Conservation (phyloP, 139 green algal species). For the Asterochloris sp. region DNA sequence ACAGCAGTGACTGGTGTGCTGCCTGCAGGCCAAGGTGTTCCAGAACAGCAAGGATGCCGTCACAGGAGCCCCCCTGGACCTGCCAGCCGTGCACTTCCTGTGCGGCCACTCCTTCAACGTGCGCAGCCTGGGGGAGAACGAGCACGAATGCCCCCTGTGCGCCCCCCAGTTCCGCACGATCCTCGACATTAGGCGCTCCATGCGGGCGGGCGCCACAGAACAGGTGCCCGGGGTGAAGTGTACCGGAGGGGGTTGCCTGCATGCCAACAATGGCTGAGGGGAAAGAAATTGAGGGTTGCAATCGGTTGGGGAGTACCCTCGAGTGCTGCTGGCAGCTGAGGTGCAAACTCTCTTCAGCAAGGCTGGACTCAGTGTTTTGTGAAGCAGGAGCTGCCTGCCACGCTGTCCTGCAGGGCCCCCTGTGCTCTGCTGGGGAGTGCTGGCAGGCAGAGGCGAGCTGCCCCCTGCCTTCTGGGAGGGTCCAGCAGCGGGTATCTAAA, state of each 20-base stretch:
- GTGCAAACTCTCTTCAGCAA: too few species aligned
- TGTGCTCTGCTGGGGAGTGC: too few species aligned
- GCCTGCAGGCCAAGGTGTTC: conserved; percentile 76
- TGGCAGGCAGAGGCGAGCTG: too few species aligned
- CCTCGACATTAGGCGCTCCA: conserved; percentile 57
- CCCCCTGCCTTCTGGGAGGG: too few species aligned
- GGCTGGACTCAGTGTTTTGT: too few species aligned
- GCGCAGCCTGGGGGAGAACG: conserved; percentile 79
- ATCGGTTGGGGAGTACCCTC: not conserved
- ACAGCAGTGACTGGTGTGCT: too few species aligned
- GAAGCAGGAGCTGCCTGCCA: too few species aligned
- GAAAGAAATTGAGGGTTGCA: not conserved
- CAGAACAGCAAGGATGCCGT: conserved; percentile 76
- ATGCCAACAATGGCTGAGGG: not conserved
- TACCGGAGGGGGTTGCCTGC: not conserved
- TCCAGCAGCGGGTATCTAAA: too few species aligned
- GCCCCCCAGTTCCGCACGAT: conserved; percentile 70
- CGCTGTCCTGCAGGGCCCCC: too few species aligned
- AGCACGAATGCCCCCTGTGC: conserved; percentile 88
- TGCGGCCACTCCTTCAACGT: conserved; percentile 93
- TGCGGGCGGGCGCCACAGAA: conserved; percentile 44
- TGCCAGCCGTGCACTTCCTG: conserved; percentile 95
- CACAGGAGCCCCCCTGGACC: conserved; percentile 75
- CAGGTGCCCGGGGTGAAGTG: conserved; percentile 1
- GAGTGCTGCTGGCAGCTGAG: not conserved